Evolutionary conservation across 345 rosid species (phyloP).

Genomic region (Eucalyptus camaldulensis): DNA sequence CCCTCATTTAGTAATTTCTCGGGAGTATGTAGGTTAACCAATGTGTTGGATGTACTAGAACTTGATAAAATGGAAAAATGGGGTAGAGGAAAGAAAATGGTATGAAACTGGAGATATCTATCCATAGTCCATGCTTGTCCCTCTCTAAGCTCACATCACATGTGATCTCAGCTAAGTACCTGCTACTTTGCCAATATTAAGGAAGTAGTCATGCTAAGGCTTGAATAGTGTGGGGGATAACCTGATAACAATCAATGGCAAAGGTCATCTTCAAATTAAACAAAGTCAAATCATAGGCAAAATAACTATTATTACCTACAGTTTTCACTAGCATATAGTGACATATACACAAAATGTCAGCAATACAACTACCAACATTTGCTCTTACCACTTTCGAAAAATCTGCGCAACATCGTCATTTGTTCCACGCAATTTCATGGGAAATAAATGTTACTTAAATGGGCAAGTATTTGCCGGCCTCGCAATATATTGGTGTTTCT

Average conservation of each 20-base stretch:
- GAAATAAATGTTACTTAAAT: neutral
- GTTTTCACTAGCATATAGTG: neutral
- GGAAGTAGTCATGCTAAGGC: neutral
- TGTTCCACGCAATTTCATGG: neutral
- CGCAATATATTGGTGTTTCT: neutral
- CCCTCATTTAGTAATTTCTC: neutral
- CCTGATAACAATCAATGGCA: neutral
- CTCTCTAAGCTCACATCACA: neutral
- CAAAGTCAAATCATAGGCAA: neutral
- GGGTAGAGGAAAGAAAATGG: neutral
- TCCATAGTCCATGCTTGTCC: neutral
- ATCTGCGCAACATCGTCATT: rapidly evolving
- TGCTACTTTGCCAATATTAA: neutral
- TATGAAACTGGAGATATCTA: neutral
- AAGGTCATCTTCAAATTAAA: neutral
- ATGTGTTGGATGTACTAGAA: neutral
- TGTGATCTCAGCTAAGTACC: neutral
- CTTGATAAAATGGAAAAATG: neutral
- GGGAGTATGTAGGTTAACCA: no score
- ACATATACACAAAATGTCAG: neutral
- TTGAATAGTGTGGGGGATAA: neutral
- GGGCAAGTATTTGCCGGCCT: neutral
- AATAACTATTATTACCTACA: neutral
- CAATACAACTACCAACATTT: neutral
- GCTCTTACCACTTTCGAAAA: neutral